These are phyloP conservation scores for Penicillium verrucosum DNA, from an alignment of 2,329 filamentous ascomycete genomes.

Conservation along the genomic window DNA sequence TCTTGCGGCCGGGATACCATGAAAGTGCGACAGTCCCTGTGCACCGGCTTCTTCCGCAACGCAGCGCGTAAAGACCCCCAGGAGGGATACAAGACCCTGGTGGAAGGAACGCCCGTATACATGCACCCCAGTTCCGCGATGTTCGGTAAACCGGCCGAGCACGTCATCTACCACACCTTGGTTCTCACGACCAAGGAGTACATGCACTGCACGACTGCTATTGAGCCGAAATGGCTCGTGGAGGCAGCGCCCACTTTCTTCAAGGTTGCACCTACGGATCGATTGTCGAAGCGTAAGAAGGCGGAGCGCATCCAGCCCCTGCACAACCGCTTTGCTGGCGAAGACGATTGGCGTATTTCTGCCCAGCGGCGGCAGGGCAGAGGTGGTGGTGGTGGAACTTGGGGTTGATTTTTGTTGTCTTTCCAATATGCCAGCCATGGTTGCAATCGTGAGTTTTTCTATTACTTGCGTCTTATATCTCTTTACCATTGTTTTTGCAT, in stretches of 20 bases:
- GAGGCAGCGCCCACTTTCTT: constrained; percentile 98
- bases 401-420: constrained; percentile 54
- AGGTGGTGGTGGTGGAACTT: constrained; percentile 86
- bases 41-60: constrained; percentile 93
- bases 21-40: constrained; percentile 83
- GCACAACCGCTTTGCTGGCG: constrained; percentile 86
- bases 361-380: constrained; percentile 82
- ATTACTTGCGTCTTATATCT: not conserved
- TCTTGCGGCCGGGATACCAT: constrained; percentile 86
- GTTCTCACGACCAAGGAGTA: constrained; percentile 74
- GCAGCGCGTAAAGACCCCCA: constrained; percentile 90
- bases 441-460: not conserved
- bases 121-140: constrained; percentile 88
- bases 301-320: constrained; percentile 92
- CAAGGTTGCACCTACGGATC: constrained; percentile 87
- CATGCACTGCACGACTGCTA: constrained; percentile 90
- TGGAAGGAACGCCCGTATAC: constrained; percentile 91
- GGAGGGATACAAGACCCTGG: constrained; percentile 96
- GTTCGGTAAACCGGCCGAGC: constrained; percentile 94
- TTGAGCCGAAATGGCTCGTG: constrained; percentile 91
- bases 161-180: constrained; percentile 79
- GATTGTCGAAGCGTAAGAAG: constrained; percentile 84
- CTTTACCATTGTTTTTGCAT: not conserved
- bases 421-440: constrained; percentile 3
- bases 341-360: constrained; percentile 92